phyloP scores from a whole-genome alignment of 139 green algal species.

The Haematococcus lacustris region DNA sequence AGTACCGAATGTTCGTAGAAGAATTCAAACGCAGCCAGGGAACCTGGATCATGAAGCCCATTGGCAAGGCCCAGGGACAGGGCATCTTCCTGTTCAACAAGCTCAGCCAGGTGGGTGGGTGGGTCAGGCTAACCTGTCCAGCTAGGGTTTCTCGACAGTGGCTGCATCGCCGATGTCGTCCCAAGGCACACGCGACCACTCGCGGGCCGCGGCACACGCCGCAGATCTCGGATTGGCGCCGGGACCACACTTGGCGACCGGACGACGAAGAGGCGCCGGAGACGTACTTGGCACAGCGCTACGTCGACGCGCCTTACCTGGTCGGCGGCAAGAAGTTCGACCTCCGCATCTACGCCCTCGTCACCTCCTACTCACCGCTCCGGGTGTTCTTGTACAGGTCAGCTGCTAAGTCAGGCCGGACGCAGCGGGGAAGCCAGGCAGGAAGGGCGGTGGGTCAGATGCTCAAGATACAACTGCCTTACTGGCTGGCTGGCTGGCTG shows the following conservation, averaged over 20 bases:
- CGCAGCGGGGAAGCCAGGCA: too few species aligned
- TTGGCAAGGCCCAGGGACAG: constrained; percentile 59
- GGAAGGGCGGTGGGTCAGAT: too few species aligned
- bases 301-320: constrained; percentile 29
- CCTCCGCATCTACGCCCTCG: constrained; percentile 75
- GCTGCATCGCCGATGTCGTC: too few species aligned
- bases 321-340: constrained; percentile 79
- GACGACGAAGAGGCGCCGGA: constrained; percentile 48
- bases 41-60: constrained; percentile 88
- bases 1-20: constrained; percentile 80
- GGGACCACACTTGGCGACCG: constrained; percentile 42
- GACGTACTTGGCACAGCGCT: constrained; percentile 69
- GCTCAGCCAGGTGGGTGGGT: constrained; percentile 54
- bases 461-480: too few species aligned
- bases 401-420: too few species aligned
- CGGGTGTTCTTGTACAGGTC: constrained; percentile 53
- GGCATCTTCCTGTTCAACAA: constrained; percentile 89
- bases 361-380: constrained; percentile 62
- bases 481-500: too few species aligned
- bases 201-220: too few species aligned
- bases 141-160: too few species aligned
- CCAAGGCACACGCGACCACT: too few species aligned
- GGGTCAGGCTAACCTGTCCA: too few species aligned
- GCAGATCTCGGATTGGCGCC: constrained; percentile 56
- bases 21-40: constrained; percentile 63